phyloP scores from a whole-genome alignment of 768 basidiomycete genomes.

The Tylopilus vinaceipallidus region DNA sequence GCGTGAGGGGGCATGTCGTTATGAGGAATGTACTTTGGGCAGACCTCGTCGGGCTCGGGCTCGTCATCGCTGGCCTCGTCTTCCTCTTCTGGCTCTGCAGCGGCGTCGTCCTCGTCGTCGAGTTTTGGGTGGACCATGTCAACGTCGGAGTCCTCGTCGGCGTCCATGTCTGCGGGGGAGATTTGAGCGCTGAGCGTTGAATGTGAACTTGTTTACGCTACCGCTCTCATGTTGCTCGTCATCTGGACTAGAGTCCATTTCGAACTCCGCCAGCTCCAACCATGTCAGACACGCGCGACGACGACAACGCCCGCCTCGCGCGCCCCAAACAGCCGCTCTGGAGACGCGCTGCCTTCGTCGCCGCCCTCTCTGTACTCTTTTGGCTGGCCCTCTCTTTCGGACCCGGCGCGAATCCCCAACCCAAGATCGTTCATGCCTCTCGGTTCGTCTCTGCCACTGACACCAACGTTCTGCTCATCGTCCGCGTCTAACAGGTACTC shows the following conservation, averaged over 20 bases:
- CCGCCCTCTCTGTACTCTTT: constrained; percentile 40
- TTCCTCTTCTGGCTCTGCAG: constrained; percentile 34
- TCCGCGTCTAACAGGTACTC: constrained; percentile 63
- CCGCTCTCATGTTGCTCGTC: constrained; percentile 6
- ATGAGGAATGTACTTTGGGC: background rate
- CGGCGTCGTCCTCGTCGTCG: constrained; percentile 39
- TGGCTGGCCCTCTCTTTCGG: constrained; percentile 42
- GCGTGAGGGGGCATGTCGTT: background rate
- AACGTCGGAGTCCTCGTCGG: constrained; percentile 29
- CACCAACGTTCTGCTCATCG: background rate
- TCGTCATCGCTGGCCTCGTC: constrained; percentile 28
- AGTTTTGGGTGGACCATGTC: constrained; percentile 36
- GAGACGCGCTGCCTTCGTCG: constrained; percentile 46
- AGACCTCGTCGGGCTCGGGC: constrained; percentile 14
- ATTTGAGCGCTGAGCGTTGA: constrained; percentile 1
- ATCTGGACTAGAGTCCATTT: constrained; percentile 12
- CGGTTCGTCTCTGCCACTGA: constrained; percentile 43
- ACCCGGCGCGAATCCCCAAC: constrained; percentile 25
- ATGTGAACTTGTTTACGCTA: background rate
- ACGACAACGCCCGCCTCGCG: constrained; percentile 31
- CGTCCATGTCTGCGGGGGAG: constrained; percentile 24
- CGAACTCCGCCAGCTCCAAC: constrained; percentile 20
- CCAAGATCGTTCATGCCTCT: constrained; percentile 57
- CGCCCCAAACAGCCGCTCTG: constrained; percentile 40
- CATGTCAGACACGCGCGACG: constrained; percentile 18